Evolutionary conservation across 768 basidiomycete species (phyloP).

Genomic region (Podaxis carcinomalis): DNA sequence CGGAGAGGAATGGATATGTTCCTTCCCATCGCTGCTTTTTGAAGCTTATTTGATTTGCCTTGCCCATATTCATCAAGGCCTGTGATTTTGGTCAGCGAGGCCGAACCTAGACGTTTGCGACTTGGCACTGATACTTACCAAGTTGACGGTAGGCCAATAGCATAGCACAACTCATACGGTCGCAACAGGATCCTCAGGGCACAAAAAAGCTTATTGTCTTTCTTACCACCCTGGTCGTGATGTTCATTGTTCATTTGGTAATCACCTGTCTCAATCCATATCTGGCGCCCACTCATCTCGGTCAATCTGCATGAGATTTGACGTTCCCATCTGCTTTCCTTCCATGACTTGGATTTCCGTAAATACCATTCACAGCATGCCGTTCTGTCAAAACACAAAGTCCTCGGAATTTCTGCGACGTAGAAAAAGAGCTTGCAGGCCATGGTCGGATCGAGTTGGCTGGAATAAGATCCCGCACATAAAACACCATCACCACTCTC

Average conservation of each 20-base stretch:
- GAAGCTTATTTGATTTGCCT: neutral
- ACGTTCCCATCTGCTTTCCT: neutral
- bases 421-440: neutral
- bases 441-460: neutral
- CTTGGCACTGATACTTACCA: neutral
- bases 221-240: neutral
- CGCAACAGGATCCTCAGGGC: neutral
- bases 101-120: neutral
- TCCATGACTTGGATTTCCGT: neutral
- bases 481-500: neutral
- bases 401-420: neutral
- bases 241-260: neutral
- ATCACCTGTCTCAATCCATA: neutral
- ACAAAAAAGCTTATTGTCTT: slow-evolving; percentile 4
- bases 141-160: neutral
- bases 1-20: neutral
- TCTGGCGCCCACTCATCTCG: neutral
- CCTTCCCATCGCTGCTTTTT: neutral
- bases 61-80: neutral
- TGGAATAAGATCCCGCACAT: neutral
- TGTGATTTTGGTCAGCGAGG: neutral
- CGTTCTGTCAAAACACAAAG: neutral
- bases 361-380: neutral
- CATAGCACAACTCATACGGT: neutral
- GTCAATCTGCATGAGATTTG: neutral